Percentiles rank a stretch among this genome's conserved stretches.
phyloP scores from a whole-genome alignment of 768 basidiomycete genomes.

The Russula virescens region DNA sequence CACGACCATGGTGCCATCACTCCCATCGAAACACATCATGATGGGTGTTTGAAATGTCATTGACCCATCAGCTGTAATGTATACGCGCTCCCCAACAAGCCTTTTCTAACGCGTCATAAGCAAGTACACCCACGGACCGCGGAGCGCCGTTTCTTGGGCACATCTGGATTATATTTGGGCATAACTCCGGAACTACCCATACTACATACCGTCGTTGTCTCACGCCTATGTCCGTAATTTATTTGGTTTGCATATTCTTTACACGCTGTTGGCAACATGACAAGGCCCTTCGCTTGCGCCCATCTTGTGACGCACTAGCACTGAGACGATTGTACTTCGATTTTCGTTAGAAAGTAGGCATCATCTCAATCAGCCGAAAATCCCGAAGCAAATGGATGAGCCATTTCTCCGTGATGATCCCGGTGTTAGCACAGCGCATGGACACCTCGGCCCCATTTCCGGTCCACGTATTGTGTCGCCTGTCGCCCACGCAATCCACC shows the following conservation, averaged over 20 bases:
- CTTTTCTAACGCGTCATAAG: not conserved
- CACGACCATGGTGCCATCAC: not conserved
- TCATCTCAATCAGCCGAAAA: not conserved
- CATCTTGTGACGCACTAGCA: too few species aligned
- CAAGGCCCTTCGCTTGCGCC: too few species aligned
- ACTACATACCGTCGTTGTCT: not conserved
- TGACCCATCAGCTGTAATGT: not conserved
- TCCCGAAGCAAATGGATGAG: not conserved
- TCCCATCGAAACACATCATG: slow-evolving; percentile 1
- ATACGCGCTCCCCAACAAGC: not conserved
- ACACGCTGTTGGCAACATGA: not conserved
- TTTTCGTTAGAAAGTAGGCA: not conserved
- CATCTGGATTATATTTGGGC: slow-evolving; percentile 10
- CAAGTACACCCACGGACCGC: slow-evolving; percentile 7
- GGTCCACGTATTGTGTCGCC: not conserved
- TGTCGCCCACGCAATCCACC: slow-evolving; percentile 1
- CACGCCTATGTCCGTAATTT: slow-evolving; percentile 11
- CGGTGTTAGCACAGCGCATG: not conserved
- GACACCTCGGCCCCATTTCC: not conserved
- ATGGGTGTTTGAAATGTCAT: not conserved
- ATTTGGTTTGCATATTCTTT: not conserved
- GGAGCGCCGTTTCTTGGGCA: slow-evolving; percentile 3
- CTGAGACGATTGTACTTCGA: too few species aligned
- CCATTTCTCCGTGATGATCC: slow-evolving; percentile 6
- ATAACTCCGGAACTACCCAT: slow-evolving; percentile 4